Evolutionary conservation across 805 yeast species (phyloP), one percentile per base, ranked within the genome.

Genomic region (Yarrowia sp.): DNA sequence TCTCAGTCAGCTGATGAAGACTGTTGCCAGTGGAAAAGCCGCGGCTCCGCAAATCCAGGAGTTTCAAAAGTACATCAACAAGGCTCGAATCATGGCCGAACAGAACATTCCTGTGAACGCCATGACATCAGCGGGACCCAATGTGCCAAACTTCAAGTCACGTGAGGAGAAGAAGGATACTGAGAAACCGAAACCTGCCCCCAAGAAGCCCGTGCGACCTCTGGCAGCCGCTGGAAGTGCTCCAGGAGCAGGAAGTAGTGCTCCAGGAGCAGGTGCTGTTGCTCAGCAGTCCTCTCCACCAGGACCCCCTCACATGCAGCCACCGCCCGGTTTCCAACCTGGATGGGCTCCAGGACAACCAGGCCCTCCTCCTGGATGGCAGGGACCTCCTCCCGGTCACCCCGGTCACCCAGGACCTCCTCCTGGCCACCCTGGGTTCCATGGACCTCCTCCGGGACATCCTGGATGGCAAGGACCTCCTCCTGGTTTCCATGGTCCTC

Each of bases 1-100:
- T 5, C 77, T 94, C 61, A 89, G 87, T 70, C 78, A 83, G 0
- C 79, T 94, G 65, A 92, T 94, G 97, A 87, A 88, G 70, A 84
- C 83, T 6, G 97, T 94, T 1, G 98, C 98, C 0, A 84, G 88
- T 68, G 97, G 97, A 5, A 82, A 81, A 30, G 97, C 97, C 0
- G 76, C 86, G 0, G 84, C 85, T 6, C 87, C 83, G 8, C 94
- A 92, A 75, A 89, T 94, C 17, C 79, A 85, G 30, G 87, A 85
- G 55, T 94, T 94, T 76, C 97, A 93, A 76, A 87, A 84, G 20
- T 90, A 90, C 72, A 92, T 94, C 68, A 87, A 86, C 69, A 81
- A 86, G 67, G 98, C 98, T 0, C 83, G 89, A 2, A 20, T 46
- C 12, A 61, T 61, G 66, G 66, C 66, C 12, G 66, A 61, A 9